phyloP scores from a whole-genome alignment of 2,329 filamentous ascomycete genomes.

The Fusarium fujikuroi region DNA sequence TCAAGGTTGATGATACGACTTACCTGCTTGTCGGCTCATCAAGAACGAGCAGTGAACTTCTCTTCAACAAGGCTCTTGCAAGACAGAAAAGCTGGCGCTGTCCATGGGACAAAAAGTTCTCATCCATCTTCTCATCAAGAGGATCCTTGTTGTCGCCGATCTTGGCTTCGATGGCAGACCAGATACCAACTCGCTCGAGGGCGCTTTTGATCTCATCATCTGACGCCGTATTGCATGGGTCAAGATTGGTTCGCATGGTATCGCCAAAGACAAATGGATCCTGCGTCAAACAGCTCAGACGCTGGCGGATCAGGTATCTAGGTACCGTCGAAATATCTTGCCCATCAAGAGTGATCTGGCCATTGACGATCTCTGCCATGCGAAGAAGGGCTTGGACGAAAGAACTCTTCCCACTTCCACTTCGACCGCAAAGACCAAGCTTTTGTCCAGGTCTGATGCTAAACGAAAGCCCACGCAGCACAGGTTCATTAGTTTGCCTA shows the following conservation, averaged over 20 bases:
- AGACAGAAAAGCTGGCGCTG: constrained; percentile 50
- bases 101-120: constrained; percentile 51
- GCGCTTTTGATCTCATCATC: constrained; percentile 57
- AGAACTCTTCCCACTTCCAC: constrained; percentile 52
- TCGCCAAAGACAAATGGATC: constrained; percentile 63
- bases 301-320: constrained; percentile 43
- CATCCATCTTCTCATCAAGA: constrained; percentile 50
- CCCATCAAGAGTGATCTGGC: constrained; percentile 58
- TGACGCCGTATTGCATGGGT: constrained; percentile 53
- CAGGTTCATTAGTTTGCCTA: constrained; percentile 38
- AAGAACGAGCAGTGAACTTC: constrained; percentile 44
- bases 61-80: constrained; percentile 46
- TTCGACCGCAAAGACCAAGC: constrained; percentile 59
- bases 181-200: constrained; percentile 60
- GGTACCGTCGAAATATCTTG: constrained; percentile 50
- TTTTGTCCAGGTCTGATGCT: constrained; percentile 50
- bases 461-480: constrained; percentile 48
- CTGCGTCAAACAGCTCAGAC: constrained; percentile 61
- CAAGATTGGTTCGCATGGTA: constrained; percentile 61
- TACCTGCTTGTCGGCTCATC: constrained; percentile 56
- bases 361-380: constrained; percentile 57
- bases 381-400: constrained; percentile 59
- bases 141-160: constrained; percentile 46
- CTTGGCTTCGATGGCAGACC: constrained; percentile 53
- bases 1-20: not conserved